Percentiles rank a stretch among this genome's conserved stretches.
phyloP scores from a whole-genome alignment of 441 rosid species.

The Croton laevigatus region DNA sequence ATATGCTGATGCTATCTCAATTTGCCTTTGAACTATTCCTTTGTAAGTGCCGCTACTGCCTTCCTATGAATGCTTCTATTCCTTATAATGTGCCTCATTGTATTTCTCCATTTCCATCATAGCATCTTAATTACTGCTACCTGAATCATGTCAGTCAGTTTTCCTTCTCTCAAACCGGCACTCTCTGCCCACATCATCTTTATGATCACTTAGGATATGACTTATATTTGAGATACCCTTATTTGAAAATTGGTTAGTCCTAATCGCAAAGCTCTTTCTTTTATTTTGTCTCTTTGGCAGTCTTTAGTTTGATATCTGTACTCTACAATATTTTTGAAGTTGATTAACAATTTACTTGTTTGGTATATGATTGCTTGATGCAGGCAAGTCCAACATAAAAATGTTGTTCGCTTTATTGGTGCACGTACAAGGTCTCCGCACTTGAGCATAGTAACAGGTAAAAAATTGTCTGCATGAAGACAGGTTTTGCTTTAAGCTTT shows the following conservation, averaged over 20 bases:
- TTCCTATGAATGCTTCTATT: not conserved
- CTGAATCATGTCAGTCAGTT: not conserved
- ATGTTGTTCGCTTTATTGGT: conserved; percentile 71
- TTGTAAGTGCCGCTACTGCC: not conserved
- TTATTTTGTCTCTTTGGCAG: not conserved
- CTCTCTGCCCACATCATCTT: not conserved
- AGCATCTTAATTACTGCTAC: not conserved
- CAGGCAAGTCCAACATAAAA: conserved; percentile 66
- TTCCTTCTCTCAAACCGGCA: not conserved
- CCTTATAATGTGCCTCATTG: not conserved
- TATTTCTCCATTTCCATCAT: not conserved
- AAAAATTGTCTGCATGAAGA: not conserved
- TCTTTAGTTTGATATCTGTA: not conserved
- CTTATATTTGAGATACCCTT: not conserved
- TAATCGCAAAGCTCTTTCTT: conserved; percentile 5
- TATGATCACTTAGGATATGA: not conserved
- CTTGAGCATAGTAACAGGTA: conserved; percentile 76
- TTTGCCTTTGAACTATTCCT: not conserved
- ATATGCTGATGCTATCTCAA: not conserved
- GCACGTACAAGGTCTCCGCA: conserved; percentile 61
- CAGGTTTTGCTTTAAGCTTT: not conserved
- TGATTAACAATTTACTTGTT: not conserved
- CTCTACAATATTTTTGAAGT: not conserved
- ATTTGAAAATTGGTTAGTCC: not conserved
- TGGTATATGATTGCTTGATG: conserved; percentile 15